Conservation (phyloP, 176 grass and related monocot species). For the Canna indica region DNA sequence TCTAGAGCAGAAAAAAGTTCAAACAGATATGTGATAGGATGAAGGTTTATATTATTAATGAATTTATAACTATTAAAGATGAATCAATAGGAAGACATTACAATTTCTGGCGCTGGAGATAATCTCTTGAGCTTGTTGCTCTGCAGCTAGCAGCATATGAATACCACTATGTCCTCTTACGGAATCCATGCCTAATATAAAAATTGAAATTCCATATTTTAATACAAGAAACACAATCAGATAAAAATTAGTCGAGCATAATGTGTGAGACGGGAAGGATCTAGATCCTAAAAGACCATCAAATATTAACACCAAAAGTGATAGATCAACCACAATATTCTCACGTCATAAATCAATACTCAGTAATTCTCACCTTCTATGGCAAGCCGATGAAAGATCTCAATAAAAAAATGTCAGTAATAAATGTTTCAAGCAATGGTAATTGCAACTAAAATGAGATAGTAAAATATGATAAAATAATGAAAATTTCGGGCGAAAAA, state of each 20-base stretch:
- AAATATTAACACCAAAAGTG: neutral
- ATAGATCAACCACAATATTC: too few species aligned
- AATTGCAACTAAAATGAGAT: too few species aligned
- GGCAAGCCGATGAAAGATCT: too few species aligned
- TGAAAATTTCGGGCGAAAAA: too few species aligned
- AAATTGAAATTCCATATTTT: neutral
- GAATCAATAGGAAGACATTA: conserved; percentile 2
- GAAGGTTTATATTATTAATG: neutral
- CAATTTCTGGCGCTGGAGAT: neutral
- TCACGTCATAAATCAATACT: too few species aligned
- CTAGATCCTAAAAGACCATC: neutral
- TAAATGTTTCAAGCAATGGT: too few species aligned
- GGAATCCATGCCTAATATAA: neutral
- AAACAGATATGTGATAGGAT: too few species aligned
- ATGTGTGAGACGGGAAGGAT: neutral
- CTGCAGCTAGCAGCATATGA: conserved; percentile 5
- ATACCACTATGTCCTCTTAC: conserved; percentile 6
- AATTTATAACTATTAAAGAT: neutral
- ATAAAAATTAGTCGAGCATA: neutral
- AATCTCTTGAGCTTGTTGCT: conserved; percentile 4
- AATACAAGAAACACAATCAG: neutral
- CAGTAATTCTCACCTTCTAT: too few species aligned
- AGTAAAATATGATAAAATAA: too few species aligned
- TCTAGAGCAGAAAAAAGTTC: too few species aligned
- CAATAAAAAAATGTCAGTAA: too few species aligned